phyloP scores from a whole-genome alignment of 2,329 filamentous ascomycete species.

The Talaromyces sp. region DNA sequence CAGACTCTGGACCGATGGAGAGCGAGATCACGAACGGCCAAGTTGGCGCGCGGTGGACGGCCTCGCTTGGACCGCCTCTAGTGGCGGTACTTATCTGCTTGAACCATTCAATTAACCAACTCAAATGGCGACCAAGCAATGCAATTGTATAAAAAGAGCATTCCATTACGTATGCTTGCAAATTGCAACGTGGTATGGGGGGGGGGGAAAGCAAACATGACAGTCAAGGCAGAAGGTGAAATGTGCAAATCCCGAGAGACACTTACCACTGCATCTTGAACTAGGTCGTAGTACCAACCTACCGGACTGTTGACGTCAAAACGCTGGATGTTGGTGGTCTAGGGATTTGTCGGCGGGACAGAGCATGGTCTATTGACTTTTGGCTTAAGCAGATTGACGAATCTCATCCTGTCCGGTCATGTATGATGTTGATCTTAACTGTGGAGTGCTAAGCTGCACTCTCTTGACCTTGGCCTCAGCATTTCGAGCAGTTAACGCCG shows the following conservation, averaged over 20 bases:
- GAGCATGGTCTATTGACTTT: neutral
- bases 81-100: conserved; percentile 1
- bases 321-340: neutral
- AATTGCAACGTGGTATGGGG: neutral
- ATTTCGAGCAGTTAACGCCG: neutral
- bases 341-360: neutral
- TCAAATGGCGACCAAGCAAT: neutral
- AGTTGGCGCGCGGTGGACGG: neutral
- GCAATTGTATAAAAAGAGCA: neutral
- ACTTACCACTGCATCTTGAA: neutral
- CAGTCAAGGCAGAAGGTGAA: neutral
- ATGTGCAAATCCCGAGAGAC: conserved; percentile 6
- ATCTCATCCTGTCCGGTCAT: neutral
- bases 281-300: neutral
- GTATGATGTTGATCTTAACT: neutral
- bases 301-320: neutral
- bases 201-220: neutral
- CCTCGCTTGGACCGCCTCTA: conserved; percentile 1
- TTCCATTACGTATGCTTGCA: neutral
- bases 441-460: neutral
- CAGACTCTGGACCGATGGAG: neutral
- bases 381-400: neutral
- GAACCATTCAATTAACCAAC: conserved; percentile 1
- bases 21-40: neutral
- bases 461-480: neutral